Percentiles rank a stretch among this genome's conserved stretches.
Conservation (phyloP, 169 alveolate genomes). For the Cryptosporidium ryanae region DNA sequence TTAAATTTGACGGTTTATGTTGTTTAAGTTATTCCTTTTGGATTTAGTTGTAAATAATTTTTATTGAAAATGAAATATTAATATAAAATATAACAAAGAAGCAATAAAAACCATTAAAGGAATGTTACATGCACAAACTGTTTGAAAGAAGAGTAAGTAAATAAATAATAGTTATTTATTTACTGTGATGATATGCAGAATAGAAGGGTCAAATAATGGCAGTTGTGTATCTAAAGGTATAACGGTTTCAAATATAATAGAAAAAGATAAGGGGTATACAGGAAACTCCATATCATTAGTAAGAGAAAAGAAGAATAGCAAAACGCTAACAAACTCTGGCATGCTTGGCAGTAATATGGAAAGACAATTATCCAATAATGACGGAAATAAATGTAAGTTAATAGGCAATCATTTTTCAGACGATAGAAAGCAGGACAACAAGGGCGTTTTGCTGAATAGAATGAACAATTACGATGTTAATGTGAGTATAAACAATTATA, state of each 20-base stretch:
- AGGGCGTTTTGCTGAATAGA: background rate
- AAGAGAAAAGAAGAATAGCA: background rate
- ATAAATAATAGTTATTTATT: background rate
- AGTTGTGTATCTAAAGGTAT: constrained; percentile 39
- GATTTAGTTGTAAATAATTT: no score
- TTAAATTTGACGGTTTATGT: no score
- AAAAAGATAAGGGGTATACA: constrained; percentile 8
- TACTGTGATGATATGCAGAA: constrained; percentile 60
- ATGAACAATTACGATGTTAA: background rate
- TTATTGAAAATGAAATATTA: constrained; percentile 6
- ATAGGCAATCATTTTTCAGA: background rate
- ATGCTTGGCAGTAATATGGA: background rate
- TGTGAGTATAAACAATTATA: background rate
- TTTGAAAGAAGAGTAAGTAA: background rate
- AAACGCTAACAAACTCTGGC: background rate
- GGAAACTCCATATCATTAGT: background rate
- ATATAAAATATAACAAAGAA: no score
- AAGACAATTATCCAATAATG: background rate
- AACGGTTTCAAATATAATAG: background rate
- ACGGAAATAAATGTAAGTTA: background rate
- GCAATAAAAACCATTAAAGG: no score
- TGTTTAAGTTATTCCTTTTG: no score
- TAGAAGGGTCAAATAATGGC: constrained; percentile 39
- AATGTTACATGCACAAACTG: background rate
- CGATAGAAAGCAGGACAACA: background rate